Evolutionary conservation across 768 basidiomycete genomes (phyloP).

Genomic region (Leccinum imitatum): DNA sequence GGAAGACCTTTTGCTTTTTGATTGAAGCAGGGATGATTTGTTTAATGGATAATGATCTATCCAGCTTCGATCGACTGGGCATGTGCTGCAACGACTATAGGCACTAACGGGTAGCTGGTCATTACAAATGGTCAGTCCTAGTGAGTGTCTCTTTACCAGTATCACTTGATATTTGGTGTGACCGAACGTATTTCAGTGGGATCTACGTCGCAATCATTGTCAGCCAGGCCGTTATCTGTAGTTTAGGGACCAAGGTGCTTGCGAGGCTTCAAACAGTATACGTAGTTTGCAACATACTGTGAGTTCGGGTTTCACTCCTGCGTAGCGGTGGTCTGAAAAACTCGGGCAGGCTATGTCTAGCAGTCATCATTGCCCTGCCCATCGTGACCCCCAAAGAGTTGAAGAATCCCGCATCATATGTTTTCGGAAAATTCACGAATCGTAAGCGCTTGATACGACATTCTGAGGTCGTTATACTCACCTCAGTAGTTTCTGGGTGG

Average conservation of each 20-base stretch:
- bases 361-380: constrained; percentile 56
- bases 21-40: not conserved
- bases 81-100: constrained; percentile 62
- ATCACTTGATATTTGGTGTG: constrained; percentile 33
- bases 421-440: constrained; percentile 60
- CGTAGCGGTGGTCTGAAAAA: not conserved
- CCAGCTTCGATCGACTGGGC: constrained; percentile 61
- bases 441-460: constrained; percentile 31
- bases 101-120: constrained; percentile 35
- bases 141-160: constrained; percentile 37
- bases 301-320: constrained; percentile 6
- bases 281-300: constrained; percentile 40
- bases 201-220: constrained; percentile 61
- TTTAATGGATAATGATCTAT: constrained; percentile 39
- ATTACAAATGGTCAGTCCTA: constrained; percentile 40
- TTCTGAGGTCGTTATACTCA: not conserved
- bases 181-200: constrained; percentile 46
- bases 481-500: constrained; percentile 38
- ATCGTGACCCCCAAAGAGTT: constrained; percentile 58
- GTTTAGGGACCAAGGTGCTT: constrained; percentile 59
- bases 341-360: constrained; percentile 15
- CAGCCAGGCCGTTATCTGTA: constrained; percentile 61
- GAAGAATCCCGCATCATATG: constrained; percentile 57
- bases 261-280: constrained; percentile 64
- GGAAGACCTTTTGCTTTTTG: not conserved